Base-by-base conservation (phyloP, 768 basidiomycete genomes). In the Calocera viscosa region DNA sequence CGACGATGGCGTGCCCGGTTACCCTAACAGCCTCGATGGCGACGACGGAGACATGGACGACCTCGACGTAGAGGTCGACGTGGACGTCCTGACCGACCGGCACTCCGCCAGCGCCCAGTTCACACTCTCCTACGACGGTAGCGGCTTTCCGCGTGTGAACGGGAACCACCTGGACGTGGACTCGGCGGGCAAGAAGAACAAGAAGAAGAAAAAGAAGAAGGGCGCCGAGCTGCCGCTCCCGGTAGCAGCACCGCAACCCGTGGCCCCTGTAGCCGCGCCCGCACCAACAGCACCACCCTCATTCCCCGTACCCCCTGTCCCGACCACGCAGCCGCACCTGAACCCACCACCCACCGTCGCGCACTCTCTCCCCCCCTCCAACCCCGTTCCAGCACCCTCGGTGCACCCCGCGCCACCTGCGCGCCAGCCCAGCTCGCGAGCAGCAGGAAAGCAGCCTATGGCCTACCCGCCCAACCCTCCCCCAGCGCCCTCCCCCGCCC, bases 361-460 rank as follows among this genome's bases (percentile, higher is more conserved):
- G 26, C 70, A 68, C 38, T 71, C 72, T 53, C 72, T 74, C 53
- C 63, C 71, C 14, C 60, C 69, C 39, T 69, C 71, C 40, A 70
- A 71, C 64, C 74, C 69, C 74, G 74, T 74, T 70, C 75, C 74
- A 73, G 73, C 70, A 68, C 70, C 70, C 69, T 73, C 73, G 39
- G 74, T 77, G 70, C 74, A 67, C 1, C 80, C 75, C 73, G 77
- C 68, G 40, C 73, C 72, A 28, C 66, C 66, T 38, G 65, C 68
- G 73, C 82, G 83, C 33, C 83, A 82, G 41, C 91, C 88, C 38
- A 87, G 85, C 68, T 89, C 90, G 64, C 84, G 92, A 17, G 91
- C 91, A 26, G 90, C 90, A 70, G 92, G 92, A 71, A 95, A 95
- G 80, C 90, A 91, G 73, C 92, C 91, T 34, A 94, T 94, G 91